These are phyloP conservation scores for Dianthus caryophyllus DNA, from an alignment of 148 eudicot genomes.

Conservation along the genomic window DNA sequence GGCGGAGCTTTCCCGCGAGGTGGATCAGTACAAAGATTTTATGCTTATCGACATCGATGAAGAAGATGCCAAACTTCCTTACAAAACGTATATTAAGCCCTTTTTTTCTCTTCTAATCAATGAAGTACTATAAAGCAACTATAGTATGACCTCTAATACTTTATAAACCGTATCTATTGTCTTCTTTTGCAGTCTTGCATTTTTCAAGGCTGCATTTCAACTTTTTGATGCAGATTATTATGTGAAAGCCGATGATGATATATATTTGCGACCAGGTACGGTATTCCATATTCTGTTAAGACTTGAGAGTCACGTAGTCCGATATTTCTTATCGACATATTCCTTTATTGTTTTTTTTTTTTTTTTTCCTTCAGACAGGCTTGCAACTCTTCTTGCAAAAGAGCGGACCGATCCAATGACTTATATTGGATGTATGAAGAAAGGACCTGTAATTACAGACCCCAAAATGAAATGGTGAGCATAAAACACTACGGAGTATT, in stretches of 20 bases:
- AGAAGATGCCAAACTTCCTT: conserved; percentile 47
- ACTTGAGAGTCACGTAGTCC: background rate
- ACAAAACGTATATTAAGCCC: conserved; percentile 42
- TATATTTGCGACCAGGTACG: conserved; percentile 68
- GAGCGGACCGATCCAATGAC: conserved; percentile 50
- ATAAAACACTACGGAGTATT: no score
- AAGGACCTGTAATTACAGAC: conserved; percentile 74
- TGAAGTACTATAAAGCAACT: background rate
- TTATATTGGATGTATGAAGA: conserved; percentile 79
- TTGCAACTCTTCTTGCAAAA: conserved; percentile 67
- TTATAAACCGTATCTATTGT: background rate
- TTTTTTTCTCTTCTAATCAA: background rate
- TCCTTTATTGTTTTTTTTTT: conserved; percentile 6
- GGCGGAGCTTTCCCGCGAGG: conserved; percentile 49
- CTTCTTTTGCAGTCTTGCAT: conserved; percentile 50
- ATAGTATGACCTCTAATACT: background rate
- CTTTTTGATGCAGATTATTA: conserved; percentile 66
- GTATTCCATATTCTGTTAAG: background rate
- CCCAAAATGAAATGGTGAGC: conserved; percentile 67
- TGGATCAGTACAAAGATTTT: conserved; percentile 55
- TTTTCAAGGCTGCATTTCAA: conserved; percentile 57
- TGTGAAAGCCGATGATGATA: conserved; percentile 74
- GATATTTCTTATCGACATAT: background rate
- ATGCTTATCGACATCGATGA: conserved; percentile 55
- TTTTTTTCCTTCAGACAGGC: conserved; percentile 39